These are phyloP conservation scores for Sporisorium iseilematis-ciliati DNA, from an alignment of 1,284 basidiomycete genomes.

Conservation along the genomic window DNA sequence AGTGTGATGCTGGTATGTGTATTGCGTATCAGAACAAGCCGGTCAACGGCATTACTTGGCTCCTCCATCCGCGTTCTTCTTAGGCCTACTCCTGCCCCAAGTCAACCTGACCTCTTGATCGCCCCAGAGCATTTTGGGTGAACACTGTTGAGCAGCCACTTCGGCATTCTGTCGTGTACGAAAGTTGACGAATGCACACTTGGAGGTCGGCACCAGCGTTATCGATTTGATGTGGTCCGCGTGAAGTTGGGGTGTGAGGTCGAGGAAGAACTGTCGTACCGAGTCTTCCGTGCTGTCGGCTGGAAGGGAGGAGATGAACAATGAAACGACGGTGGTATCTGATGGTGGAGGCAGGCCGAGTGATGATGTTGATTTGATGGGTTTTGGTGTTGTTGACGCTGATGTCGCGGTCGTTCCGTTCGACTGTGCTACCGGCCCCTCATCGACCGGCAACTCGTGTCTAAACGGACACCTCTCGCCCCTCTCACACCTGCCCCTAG, in stretches of 20 bases:
- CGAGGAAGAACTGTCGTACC: conserved; percentile 80
- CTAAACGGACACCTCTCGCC: conserved; percentile 92
- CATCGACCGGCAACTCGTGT: conserved; percentile 81
- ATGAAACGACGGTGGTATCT: conserved; percentile 84
- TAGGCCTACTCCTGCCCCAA: conserved; percentile 76
- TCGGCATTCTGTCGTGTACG: conserved; percentile 84
- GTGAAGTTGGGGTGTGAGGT: conserved; percentile 66
- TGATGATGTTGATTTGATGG: conserved; percentile 80
- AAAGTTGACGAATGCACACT: conserved; percentile 97
- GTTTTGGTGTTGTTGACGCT: conserved; percentile 78
- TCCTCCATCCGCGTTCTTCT: conserved; percentile 10
- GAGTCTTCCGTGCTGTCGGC: conserved; percentile 79
- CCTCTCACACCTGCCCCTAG: conserved; percentile 92
- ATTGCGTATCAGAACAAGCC: conserved; percentile 11
- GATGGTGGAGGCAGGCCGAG: conserved; percentile 90
- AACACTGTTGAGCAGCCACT: conserved; percentile 84
- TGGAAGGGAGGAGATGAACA: conserved; percentile 89
- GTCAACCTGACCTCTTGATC: conserved; percentile 81
- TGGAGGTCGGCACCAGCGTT: conserved; percentile 43
- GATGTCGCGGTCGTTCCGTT: conserved; percentile 74
- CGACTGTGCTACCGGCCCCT: conserved; percentile 67
- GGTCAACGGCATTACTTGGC: background rate
- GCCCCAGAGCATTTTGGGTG: conserved; percentile 86
- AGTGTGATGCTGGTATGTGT: background rate
- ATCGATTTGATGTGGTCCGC: conserved; percentile 75